phyloP scores from a whole-genome alignment of 495 filamentous ascomycete species.

The Parathielavia hyrcaniae region DNA sequence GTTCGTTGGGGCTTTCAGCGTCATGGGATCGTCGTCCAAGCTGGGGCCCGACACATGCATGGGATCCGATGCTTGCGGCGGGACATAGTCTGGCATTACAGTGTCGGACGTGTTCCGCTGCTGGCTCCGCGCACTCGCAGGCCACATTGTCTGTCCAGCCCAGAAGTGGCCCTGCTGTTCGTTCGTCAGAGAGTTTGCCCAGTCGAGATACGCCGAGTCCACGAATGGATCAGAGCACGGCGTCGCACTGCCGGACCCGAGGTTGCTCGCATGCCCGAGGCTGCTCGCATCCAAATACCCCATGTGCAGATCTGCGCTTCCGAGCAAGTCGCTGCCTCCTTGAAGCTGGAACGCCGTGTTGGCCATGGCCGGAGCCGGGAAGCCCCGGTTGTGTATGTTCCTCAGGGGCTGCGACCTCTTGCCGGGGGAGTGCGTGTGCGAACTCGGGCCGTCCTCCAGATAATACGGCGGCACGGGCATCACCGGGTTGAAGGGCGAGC shows the following conservation, averaged over 20 bases:
- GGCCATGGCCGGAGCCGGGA: slow-evolving; percentile 6
- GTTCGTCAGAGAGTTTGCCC: slow-evolving; percentile 28
- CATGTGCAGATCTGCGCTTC: slow-evolving; percentile 12
- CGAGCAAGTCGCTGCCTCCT: slow-evolving; percentile 18
- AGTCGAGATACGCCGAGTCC: slow-evolving; percentile 36
- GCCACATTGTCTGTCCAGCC: slow-evolving; percentile 20
- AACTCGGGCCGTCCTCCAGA: slow-evolving; percentile 36
- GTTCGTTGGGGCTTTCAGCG: slow-evolving; percentile 38
- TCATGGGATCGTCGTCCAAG: slow-evolving; percentile 30
- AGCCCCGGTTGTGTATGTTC: slow-evolving; percentile 17
- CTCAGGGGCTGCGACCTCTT: slow-evolving; percentile 17
- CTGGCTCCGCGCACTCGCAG: slow-evolving; percentile 12
- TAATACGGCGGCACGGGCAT: slow-evolving; percentile 39
- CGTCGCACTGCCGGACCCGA: slow-evolving; percentile 18
- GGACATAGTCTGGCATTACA: slow-evolving; percentile 39
- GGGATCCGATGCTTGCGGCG: slow-evolving; percentile 16
- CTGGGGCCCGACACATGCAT: slow-evolving; percentile 33
- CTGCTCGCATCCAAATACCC: slow-evolving; percentile 24
- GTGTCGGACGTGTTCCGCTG: slow-evolving; percentile 35
- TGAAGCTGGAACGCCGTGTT: slow-evolving; percentile 19
- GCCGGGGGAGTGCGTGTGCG: slow-evolving; percentile 43
- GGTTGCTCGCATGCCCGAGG: slow-evolving; percentile 18
- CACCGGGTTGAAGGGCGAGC: slow-evolving; percentile 34
- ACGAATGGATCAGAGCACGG: slow-evolving; percentile 34
- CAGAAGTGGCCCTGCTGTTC: slow-evolving; percentile 21